Evolutionary conservation across 768 basidiomycete species (phyloP).

Genomic region (Clitopilus hobsonii): DNA sequence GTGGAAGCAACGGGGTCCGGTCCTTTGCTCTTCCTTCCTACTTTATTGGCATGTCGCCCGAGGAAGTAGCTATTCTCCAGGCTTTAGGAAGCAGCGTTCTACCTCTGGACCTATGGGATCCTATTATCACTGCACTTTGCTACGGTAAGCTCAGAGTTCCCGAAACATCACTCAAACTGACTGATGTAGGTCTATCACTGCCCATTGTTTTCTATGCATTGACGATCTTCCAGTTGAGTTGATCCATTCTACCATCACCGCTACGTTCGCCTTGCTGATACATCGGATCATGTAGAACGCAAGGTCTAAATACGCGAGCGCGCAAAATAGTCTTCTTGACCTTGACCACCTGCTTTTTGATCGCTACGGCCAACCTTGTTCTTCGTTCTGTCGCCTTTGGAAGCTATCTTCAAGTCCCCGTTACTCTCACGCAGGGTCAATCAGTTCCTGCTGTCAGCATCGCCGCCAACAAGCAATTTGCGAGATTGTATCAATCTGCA

Average conservation of each 20-base stretch:
- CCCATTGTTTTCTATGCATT: not conserved
- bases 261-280: not conserved
- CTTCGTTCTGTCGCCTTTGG: not conserved
- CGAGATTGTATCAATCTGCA: not conserved
- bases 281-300: not conserved
- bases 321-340: not conserved
- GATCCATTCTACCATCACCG: not conserved
- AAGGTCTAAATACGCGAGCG: not conserved
- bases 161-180: not conserved
- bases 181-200: not conserved
- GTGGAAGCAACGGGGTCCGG: too few relatives aligned
- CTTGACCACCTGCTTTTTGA: not conserved
- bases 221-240: not conserved
- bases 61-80: not conserved
- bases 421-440: not conserved
- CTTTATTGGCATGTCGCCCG: not conserved
- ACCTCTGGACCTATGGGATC: not conserved
- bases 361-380: not conserved
- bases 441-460: not conserved
- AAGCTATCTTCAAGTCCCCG: not conserved
- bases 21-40: too few relatives aligned
- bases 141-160: not conserved
- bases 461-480: not conserved
- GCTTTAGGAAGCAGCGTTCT: not conserved
- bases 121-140: not conserved